Base-by-base conservation (phyloP, 306 rosid genomes). In the Cicer cuneatum region DNA sequence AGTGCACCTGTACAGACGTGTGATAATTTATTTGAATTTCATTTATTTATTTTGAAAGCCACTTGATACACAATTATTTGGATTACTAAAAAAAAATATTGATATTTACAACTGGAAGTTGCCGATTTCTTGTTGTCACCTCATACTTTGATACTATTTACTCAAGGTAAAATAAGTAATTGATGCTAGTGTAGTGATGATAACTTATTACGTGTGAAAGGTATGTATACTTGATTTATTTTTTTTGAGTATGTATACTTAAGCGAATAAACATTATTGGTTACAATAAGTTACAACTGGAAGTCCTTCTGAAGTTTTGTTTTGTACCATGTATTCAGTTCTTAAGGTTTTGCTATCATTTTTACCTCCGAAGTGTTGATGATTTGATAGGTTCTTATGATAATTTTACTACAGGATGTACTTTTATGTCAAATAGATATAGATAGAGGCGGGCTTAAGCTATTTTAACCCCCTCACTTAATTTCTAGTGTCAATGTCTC, bases 1-100 rank as follows among this genome's bases (percentile, higher is more conserved):
- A 35, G 75, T 69, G 69, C 79, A 70, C 73, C 5, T 84, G 85
- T 85, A 81, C 76, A 85, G 81, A 78, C 77, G 66, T 58, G 69
- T 37, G 76, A 45, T 78, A 38, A 38, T 74, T 74, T 78, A 75
- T 78, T 74, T 53, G 53, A 62, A 53, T 64, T 69, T 74, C 39
- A 39, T 63, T 75, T 80, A 48, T 47, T 35, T 48, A n/a, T 15
- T 11, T 39, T 54, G 71, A 66, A 73, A 72, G 33, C 54, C 10
- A 13, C 15, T 56, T 46, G 67, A 51, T 71, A 47, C 58, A 53
- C 67, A 41, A 33, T 74, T 60, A 51, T 62, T 45, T 41, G 40
- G 49, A 51, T 11, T 49, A 41, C 43, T 46, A 7, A 41, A 7
- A 41, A 7, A 68, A 12, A 37, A 39, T 29, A 29, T 51, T 78